Conservation (phyloP, 2,329 filamentous ascomycete genomes). For the Alternaria brassicae region DNA sequence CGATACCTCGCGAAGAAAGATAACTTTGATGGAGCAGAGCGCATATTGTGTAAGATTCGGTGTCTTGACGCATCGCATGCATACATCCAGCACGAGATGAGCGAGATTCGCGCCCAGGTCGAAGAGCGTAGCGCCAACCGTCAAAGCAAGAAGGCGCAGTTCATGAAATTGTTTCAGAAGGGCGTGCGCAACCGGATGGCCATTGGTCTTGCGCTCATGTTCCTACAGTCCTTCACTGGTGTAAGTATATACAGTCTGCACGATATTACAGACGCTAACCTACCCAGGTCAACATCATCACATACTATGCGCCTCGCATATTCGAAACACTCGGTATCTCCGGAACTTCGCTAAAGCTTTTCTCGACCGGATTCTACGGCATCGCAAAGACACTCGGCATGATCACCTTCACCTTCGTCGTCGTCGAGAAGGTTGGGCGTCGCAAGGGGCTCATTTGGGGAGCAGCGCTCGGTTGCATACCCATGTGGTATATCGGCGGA, state of each 20-base stretch:
- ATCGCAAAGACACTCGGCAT: constrained; percentile 50
- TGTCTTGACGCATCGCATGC: constrained; percentile 53
- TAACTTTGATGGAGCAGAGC: constrained; percentile 51
- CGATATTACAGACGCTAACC: constrained; percentile 7
- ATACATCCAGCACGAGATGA: constrained; percentile 59
- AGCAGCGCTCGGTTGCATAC: constrained; percentile 57
- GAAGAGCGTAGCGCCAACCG: constrained; percentile 41
- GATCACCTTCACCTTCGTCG: constrained; percentile 50
- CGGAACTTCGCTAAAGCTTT: constrained; percentile 50
- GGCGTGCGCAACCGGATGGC: constrained; percentile 50
- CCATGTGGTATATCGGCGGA: constrained; percentile 61
- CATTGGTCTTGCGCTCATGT: constrained; percentile 50
- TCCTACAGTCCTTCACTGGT: constrained; percentile 48
- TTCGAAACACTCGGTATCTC: constrained; percentile 56
- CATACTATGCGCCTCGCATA: constrained; percentile 49
- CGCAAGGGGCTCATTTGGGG: constrained; percentile 57
- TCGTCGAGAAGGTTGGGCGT: constrained; percentile 52
- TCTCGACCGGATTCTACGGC: constrained; percentile 62
- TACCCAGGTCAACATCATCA: constrained; percentile 44
- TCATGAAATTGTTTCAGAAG: constrained; percentile 50
- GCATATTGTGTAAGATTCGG: constrained; percentile 54
- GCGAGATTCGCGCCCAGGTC: constrained; percentile 54
- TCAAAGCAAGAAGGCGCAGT: constrained; percentile 39
- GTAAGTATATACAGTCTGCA: constrained; percentile 19
- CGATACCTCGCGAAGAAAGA: constrained; percentile 42